phyloP scores from a whole-genome alignment of 768 basidiomycete species.

The Mycena sanguinolenta region DNA sequence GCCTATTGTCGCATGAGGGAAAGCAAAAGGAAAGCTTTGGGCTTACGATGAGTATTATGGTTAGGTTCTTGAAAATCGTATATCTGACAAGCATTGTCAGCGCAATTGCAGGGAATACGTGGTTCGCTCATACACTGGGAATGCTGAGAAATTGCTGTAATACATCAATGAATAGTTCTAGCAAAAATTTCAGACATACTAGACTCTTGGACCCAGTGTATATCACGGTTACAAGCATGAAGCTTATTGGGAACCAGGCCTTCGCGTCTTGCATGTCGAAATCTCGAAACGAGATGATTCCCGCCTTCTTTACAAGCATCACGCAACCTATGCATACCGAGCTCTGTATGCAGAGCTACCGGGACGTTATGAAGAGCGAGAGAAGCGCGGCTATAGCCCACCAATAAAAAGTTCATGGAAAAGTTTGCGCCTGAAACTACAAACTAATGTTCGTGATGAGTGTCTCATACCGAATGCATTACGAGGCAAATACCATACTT shows the following conservation, averaged over 20 bases:
- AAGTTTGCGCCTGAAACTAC: constrained; percentile 95
- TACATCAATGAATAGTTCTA: constrained; percentile 1
- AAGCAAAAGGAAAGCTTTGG: not conserved
- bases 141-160: constrained; percentile 95
- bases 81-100: constrained; percentile 44
- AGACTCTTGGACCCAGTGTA: constrained; percentile 98
- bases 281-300: constrained; percentile 86
- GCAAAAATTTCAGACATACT: constrained; percentile 62
- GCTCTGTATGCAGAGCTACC: constrained; percentile 84
- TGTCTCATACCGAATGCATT: not conserved
- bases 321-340: constrained; percentile 89
- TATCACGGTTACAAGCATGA: constrained; percentile 92
- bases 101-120: not conserved
- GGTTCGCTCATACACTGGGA: constrained; percentile 66
- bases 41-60: constrained; percentile 96
- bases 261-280: constrained; percentile 89
- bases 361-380: not conserved
- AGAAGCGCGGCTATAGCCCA: not conserved
- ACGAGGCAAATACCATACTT: constrained; percentile 67
- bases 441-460: constrained; percentile 64
- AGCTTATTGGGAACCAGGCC: constrained; percentile 95
- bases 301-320: constrained; percentile 74
- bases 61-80: constrained; percentile 99
- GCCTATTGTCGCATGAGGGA: constrained; percentile 64
- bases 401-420: constrained; percentile 95